Evolutionary conservation across 2,329 filamentous ascomycete genomes (phyloP).

Genomic region (Orbilia brochopaga): DNA sequence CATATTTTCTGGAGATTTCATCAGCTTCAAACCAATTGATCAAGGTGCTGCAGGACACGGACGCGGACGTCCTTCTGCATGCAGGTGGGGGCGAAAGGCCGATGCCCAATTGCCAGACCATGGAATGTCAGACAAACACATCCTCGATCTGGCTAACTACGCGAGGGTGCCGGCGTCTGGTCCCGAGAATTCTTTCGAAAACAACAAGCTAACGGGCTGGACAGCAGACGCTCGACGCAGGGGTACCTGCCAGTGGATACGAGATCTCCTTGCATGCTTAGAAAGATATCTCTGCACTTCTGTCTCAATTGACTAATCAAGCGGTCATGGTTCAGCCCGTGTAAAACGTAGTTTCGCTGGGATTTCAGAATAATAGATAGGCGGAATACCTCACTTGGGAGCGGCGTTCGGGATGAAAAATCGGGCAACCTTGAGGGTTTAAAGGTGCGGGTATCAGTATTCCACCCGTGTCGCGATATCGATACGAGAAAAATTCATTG

Average conservation of each 20-base stretch:
- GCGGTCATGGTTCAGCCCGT: background rate
- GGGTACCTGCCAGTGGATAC: background rate
- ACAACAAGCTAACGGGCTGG: background rate
- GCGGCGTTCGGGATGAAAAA: no score
- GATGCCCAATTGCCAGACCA: background rate
- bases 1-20: background rate
- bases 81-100: background rate
- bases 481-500: background rate
- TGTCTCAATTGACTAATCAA: background rate
- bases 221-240: background rate
- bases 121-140: background rate
- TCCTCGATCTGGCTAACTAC: constrained; percentile 1
- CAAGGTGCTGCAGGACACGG: background rate
- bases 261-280: background rate
- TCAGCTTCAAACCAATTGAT: background rate
- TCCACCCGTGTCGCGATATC: background rate
- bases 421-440: no score
- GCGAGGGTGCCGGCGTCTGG: constrained; percentile 4
- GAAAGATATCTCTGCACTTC: background rate
- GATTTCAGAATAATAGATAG: background rate
- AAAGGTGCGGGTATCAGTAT: no score
- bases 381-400: no score
- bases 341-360: no score
- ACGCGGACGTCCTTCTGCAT: no score
- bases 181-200: constrained; percentile 1